phyloP scores from a whole-genome alignment of 495 filamentous ascomycete genomes.

The Rostrohypoxylon terebratum region DNA sequence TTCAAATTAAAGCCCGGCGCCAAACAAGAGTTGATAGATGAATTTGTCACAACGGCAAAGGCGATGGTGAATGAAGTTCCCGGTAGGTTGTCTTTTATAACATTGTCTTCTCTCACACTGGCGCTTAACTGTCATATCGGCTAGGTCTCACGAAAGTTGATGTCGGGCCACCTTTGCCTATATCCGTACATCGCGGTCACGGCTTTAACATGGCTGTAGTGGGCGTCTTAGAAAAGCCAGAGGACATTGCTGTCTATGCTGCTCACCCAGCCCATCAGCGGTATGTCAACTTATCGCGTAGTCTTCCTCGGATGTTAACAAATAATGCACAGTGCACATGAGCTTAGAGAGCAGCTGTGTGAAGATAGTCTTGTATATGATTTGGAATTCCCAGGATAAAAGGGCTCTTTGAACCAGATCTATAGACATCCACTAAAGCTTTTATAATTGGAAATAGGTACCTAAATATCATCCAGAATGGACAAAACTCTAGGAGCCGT shows the following conservation, averaged over 20 bases:
- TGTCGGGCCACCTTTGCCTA: slow-evolving; percentile 6
- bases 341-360: slow-evolving; percentile 17
- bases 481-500: too few relatives aligned
- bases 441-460: neutral
- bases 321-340: neutral
- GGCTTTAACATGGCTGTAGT: slow-evolving; percentile 24
- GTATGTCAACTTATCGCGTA: slow-evolving; percentile 16
- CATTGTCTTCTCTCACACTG: neutral
- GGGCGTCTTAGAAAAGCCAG: slow-evolving; percentile 13
- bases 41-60: slow-evolving; percentile 14
- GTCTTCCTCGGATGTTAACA: slow-evolving; percentile 8
- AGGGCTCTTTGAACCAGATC: neutral
- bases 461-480: neutral
- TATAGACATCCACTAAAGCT: too few relatives aligned
- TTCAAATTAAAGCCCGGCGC: slow-evolving; percentile 6
- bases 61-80: slow-evolving; percentile 20
- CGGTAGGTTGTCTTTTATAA: neutral
- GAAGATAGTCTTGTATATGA: slow-evolving; percentile 25
- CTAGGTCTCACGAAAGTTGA: slow-evolving; percentile 21
- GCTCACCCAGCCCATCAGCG: slow-evolving; percentile 25
- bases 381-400: slow-evolving; percentile 19
- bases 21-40: slow-evolving; percentile 4
- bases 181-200: slow-evolving; percentile 1
- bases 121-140: neutral
- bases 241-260: slow-evolving; percentile 14